Evolutionary conservation across 805 yeast species (phyloP).

Genomic region (Teunomyces cretensis): DNA sequence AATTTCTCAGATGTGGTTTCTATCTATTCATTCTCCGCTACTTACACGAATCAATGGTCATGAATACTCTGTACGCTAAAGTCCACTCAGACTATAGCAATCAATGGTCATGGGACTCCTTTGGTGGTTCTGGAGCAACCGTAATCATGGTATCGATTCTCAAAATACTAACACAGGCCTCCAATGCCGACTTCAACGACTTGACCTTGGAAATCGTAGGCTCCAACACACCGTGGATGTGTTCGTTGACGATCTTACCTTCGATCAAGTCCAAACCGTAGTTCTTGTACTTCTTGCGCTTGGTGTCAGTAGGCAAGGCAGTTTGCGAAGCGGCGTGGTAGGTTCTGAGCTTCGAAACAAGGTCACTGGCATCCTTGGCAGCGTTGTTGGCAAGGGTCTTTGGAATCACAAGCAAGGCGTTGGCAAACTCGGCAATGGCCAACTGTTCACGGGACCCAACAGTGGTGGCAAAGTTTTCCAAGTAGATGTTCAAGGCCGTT

Average conservation of each 20-base stretch:
- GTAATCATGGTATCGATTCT: constrained; percentile 98
- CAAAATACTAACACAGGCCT: constrained; percentile 95
- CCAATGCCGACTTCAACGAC: constrained; percentile 91
- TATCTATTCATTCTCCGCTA: too few species aligned
- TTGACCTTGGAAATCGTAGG: constrained; percentile 93
- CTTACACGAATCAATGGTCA: constrained; percentile 51
- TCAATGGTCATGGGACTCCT: constrained; percentile 85
- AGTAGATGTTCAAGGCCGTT: constrained; percentile 87
- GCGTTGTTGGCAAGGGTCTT: constrained; percentile 96
- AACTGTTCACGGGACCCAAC: constrained; percentile 96
- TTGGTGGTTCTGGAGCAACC: constrained; percentile 92
- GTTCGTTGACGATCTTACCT: constrained; percentile 89
- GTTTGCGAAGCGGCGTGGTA: constrained; percentile 94
- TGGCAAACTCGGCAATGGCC: constrained; percentile 97
- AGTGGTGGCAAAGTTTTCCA: constrained; percentile 96
- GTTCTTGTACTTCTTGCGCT: constrained; percentile 82
- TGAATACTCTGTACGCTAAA: too few species aligned
- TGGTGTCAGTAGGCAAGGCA: constrained; percentile 77
- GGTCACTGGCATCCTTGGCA: constrained; percentile 93
- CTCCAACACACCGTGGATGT: constrained; percentile 84
- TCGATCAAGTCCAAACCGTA: constrained; percentile 90
- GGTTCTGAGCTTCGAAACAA: constrained; percentile 92
- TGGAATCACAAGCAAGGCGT: constrained; percentile 86
- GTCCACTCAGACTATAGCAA: too few species aligned
- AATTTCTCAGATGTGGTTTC: background rate